phyloP scores from a whole-genome alignment of 1,284 basidiomycete genomes.

The Austroboletus olivaceoglutinosus region DNA sequence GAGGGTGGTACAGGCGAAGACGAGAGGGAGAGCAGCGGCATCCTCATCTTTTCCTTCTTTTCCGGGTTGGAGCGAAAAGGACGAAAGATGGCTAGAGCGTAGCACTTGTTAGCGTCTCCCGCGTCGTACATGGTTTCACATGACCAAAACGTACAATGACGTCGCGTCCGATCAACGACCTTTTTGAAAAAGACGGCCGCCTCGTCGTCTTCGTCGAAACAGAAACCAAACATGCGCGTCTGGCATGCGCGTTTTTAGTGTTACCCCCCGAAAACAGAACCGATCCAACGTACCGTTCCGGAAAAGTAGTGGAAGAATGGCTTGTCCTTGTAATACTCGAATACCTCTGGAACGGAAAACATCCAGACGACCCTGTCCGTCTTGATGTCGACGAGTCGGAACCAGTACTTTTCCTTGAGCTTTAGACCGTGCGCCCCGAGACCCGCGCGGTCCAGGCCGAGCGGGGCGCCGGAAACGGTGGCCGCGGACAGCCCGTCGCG shows the following conservation, averaged over 20 bases:
- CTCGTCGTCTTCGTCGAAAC: constrained; percentile 66
- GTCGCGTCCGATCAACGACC: constrained; percentile 41
- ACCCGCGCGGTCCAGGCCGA: constrained; percentile 9
- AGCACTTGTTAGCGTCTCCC: too few species aligned
- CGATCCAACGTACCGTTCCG: constrained; percentile 67
- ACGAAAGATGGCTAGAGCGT: constrained; percentile 23
- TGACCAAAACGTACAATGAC: constrained; percentile 27
- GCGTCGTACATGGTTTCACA: too few species aligned
- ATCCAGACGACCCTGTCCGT: constrained; percentile 83
- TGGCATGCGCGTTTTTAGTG: too few species aligned
- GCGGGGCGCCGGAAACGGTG: background rate
- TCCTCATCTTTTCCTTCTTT: constrained; percentile 26
- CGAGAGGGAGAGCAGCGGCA: background rate
- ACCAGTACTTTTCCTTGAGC: constrained; percentile 52
- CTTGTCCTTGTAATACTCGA: constrained; percentile 83
- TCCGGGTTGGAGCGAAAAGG: constrained; percentile 24
- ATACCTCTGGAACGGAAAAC: constrained; percentile 78
- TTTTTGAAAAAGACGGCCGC: constrained; percentile 53
- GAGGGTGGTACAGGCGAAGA: background rate
- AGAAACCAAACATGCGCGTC: constrained; percentile 79
- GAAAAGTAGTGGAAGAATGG: constrained; percentile 92
- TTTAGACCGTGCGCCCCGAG: constrained; percentile 21
- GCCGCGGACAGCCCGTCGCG: constrained; percentile 32
- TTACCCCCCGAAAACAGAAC: too few species aligned
- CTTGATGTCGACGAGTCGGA: constrained; percentile 72